These are phyloP conservation scores for Lactarius deliciosus DNA, from an alignment of 768 basidiomycete genomes.

Conservation along the genomic window DNA sequence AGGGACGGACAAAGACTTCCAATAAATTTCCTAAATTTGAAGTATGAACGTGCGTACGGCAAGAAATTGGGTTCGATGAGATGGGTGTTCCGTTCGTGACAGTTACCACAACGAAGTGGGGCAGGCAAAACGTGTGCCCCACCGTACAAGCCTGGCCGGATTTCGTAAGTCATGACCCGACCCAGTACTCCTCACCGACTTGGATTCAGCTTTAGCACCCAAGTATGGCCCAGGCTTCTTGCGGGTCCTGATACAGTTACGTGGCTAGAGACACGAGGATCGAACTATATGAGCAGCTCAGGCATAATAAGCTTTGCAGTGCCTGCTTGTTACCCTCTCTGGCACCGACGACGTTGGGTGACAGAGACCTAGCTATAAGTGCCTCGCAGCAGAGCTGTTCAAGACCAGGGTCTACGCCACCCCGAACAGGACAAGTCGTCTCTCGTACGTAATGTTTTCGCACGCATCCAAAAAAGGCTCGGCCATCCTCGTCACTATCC, in stretches of 20 bases:
- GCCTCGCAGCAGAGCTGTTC: neutral
- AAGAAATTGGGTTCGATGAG: neutral
- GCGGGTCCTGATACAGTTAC: neutral
- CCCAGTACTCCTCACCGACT: neutral
- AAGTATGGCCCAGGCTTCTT: neutral
- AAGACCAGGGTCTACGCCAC: too few relatives aligned
- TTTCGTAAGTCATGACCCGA: neutral
- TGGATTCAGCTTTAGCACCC: neutral
- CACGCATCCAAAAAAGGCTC: slow-evolving; percentile 9
- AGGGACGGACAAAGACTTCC: neutral
- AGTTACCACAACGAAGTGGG: neutral
- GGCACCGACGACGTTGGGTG: neutral
- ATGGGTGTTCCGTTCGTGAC: neutral
- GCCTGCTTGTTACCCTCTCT: neutral
- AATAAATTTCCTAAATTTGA: neutral
- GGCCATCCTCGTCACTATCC: neutral
- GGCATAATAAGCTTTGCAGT: neutral
- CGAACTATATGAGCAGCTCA: neutral
- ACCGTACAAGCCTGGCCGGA: neutral
- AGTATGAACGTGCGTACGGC: slow-evolving; percentile 1
- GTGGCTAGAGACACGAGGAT: neutral
- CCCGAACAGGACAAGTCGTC: neutral
- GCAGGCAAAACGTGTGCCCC: neutral
- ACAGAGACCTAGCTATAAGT: neutral
- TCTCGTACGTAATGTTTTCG: slow-evolving; percentile 15